Evolutionary conservation across 768 basidiomycete species (phyloP).

Genomic region (Tephrocybe sp.): DNA sequence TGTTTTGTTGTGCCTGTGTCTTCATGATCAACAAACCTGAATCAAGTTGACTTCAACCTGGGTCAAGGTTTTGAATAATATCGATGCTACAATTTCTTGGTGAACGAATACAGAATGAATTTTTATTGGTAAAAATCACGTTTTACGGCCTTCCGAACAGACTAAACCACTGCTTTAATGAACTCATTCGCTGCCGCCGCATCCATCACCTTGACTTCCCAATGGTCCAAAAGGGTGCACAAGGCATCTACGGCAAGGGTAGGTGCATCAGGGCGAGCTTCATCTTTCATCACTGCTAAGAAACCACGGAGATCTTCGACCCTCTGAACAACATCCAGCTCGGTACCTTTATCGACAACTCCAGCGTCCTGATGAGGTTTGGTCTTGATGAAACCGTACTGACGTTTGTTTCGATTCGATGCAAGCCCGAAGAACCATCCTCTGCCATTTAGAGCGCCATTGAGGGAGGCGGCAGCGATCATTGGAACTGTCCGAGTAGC

Average conservation of each 20-base stretch:
- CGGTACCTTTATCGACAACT: not conserved
- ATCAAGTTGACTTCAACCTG: too few relatives aligned
- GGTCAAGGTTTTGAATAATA: too few relatives aligned
- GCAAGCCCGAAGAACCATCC: not conserved
- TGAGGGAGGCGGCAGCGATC: not conserved
- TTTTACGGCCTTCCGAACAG: too few relatives aligned
- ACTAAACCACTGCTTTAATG: too few relatives aligned
- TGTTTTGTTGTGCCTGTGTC: too few relatives aligned
- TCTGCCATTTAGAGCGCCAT: not conserved
- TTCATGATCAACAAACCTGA: too few relatives aligned
- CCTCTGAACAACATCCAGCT: not conserved
- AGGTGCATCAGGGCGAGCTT: conserved; percentile 20
- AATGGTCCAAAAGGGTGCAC: conserved; percentile 9
- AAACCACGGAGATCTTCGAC: conserved; percentile 16
- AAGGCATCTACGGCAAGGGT: conserved; percentile 17
- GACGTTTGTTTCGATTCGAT: too few relatives aligned
- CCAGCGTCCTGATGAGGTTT: too few relatives aligned
- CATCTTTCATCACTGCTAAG: conserved; percentile 20
- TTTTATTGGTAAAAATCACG: too few relatives aligned
- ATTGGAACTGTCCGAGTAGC: not conserved
- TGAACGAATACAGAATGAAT: too few relatives aligned
- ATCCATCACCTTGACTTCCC: not conserved
- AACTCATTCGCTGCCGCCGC: too few relatives aligned
- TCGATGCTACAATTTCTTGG: too few relatives aligned
- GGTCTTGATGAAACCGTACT: not conserved